Evolutionary conservation across 257 asterid species (phyloP).

Genomic region (Rehmannia glutinosa): DNA sequence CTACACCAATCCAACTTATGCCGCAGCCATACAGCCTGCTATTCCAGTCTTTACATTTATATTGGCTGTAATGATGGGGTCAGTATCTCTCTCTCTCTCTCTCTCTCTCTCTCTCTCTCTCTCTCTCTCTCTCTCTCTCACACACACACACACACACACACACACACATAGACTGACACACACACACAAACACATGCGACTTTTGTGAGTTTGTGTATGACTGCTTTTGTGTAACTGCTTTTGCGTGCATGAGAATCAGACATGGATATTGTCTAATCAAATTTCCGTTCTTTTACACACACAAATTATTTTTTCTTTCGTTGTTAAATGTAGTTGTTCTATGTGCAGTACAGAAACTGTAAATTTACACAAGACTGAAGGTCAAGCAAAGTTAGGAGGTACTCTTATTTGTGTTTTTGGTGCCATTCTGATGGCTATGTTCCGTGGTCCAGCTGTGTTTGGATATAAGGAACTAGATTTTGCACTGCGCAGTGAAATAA

Average conservation of each 20-base stretch:
- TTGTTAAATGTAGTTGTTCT: slow-evolving; percentile 30
- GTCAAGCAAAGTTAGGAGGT: slow-evolving; percentile 90
- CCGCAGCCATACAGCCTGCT: slow-evolving; percentile 96
- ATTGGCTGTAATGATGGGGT: slow-evolving; percentile 91
- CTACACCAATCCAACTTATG: slow-evolving; percentile 92
- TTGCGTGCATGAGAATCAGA: background rate
- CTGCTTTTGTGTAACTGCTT: background rate
- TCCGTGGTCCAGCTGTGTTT: slow-evolving; percentile 81
- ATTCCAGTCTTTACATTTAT: slow-evolving; percentile 95
- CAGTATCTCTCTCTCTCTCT: slow-evolving; percentile 27
- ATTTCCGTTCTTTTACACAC: background rate
- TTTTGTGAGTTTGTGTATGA: background rate
- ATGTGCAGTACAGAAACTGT: slow-evolving; percentile 88
- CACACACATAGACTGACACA: background rate
- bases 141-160: background rate
- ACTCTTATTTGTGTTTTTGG: slow-evolving; percentile 85
- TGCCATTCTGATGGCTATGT: slow-evolving; percentile 81
- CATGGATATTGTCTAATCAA: background rate
- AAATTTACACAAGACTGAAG: slow-evolving; percentile 65
- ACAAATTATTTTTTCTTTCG: background rate
- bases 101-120: slow-evolving; percentile 15
- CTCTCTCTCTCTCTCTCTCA: background rate
- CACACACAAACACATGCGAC: background rate
- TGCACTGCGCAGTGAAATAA: slow-evolving; percentile 48
- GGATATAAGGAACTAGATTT: slow-evolving; percentile 65